Percentiles rank a stretch among this genome's conserved stretches.
These are phyloP conservation scores for Prunus fruticosa DNA, from an alignment of 306 rosid species.

Conservation along the genomic window DNA sequence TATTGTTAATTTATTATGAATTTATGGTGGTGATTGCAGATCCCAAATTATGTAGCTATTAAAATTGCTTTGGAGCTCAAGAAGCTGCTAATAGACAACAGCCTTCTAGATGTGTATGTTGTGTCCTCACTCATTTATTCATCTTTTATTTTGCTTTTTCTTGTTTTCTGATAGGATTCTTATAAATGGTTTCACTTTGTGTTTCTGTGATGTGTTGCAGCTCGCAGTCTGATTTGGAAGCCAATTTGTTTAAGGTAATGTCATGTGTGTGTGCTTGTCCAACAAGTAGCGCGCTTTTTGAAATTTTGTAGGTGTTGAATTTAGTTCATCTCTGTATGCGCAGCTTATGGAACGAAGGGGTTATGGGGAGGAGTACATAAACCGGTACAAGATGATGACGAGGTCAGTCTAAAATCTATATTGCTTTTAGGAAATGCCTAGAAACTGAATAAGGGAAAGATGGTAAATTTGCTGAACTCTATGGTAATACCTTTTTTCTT, in stretches of 20 bases:
- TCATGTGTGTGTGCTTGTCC: not conserved
- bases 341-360: constrained; percentile 97
- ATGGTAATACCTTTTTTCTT: constrained; percentile 6
- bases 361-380: constrained; percentile 80
- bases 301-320: not conserved
- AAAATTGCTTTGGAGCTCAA: constrained; percentile 89
- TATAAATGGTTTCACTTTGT: not conserved
- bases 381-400: constrained; percentile 94
- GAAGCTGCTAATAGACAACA: constrained; percentile 92
- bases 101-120: constrained; percentile 91
- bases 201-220: constrained; percentile 46
- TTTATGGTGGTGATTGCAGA: constrained; percentile 55
- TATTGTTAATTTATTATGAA: constrained; percentile 17
- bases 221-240: constrained; percentile 88
- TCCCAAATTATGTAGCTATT: constrained; percentile 90
- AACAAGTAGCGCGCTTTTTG: not conserved
- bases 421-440: not conserved
- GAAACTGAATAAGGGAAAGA: not conserved
- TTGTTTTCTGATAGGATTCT: not conserved
- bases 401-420: constrained; percentile 37
- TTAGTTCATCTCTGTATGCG: constrained; percentile 31
- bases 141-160: not conserved
- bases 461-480: constrained; percentile 7
- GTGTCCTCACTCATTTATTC: constrained; percentile 13
- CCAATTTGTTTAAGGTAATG: constrained; percentile 79